Evolutionary conservation across 768 basidiomycete genomes (phyloP).

Genomic region (Mycena galopus): DNA sequence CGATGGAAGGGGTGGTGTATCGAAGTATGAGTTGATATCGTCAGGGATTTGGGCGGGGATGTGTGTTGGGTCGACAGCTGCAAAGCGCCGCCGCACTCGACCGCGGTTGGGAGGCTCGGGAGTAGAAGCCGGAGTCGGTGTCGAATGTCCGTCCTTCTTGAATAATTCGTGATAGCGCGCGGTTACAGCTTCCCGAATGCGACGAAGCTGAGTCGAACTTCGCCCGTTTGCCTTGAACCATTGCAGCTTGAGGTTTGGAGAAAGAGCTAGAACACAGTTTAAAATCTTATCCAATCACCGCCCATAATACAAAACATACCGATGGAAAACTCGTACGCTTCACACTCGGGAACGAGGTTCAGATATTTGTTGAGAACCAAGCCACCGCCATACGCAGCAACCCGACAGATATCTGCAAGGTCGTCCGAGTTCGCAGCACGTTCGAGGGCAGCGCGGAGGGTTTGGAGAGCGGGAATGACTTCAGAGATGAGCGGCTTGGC

Average conservation of each 20-base stretch:
- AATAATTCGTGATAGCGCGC: slow-evolving; percentile 2
- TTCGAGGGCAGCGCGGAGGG: slow-evolving; percentile 4
- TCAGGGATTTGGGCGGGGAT: neutral
- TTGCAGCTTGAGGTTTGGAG: slow-evolving; percentile 2
- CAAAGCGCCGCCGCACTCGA: neutral
- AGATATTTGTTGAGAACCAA: slow-evolving; percentile 13
- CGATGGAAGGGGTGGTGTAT: neutral
- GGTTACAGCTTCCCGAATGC: slow-evolving; percentile 3
- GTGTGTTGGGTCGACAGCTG: neutral
- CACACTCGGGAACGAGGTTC: slow-evolving; percentile 1
- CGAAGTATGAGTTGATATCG: slow-evolving; percentile 16
- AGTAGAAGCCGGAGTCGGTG: neutral
- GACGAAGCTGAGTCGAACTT: neutral
- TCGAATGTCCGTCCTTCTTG: neutral
- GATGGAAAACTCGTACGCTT: slow-evolving; percentile 12
- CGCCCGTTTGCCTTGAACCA: slow-evolving; percentile 9
- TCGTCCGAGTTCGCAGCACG: neutral
- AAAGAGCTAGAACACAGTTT: neutral
- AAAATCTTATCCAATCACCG: neutral
- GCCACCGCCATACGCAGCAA: slow-evolving; percentile 17
- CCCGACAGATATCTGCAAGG: slow-evolving; percentile 12
- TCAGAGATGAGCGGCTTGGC: slow-evolving; percentile 17
- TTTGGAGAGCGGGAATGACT: slow-evolving; percentile 20
- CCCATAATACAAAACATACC: neutral
- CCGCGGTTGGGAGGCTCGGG: neutral